These are phyloP conservation scores for Clarireedia monteithiana DNA, from an alignment of 2,329 filamentous ascomycete species.

Conservation along the genomic window DNA sequence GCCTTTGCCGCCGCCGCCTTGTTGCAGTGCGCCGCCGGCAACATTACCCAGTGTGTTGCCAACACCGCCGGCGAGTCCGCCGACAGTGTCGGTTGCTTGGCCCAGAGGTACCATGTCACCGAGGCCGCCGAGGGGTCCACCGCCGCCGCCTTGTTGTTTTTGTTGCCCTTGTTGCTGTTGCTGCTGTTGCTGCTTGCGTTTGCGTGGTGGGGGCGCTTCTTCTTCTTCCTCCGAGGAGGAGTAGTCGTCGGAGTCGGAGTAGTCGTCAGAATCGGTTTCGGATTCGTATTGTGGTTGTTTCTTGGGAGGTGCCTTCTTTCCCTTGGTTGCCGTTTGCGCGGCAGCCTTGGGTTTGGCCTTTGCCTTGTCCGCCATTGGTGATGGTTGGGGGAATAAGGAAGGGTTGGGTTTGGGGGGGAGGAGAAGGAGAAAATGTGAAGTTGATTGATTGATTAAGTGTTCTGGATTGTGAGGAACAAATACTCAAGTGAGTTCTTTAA, in stretches of 20 bases:
- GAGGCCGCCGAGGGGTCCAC: conserved; percentile 1
- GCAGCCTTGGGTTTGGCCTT: conserved; percentile 4
- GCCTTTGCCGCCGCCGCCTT: conserved; percentile 12
- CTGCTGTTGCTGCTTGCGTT: conserved; percentile 4
- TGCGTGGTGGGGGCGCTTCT: conserved; percentile 5
- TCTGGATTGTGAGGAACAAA: neutral
- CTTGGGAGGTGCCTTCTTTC: conserved; percentile 5
- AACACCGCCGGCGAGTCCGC: conserved; percentile 1
- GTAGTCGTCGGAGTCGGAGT: conserved; percentile 5
- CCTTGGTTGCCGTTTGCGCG: conserved; percentile 2
- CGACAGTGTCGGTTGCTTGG: conserved; percentile 2
- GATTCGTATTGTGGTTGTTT: neutral
- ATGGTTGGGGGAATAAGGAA: neutral
- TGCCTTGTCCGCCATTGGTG: neutral
- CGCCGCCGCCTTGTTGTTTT: conserved; percentile 1
- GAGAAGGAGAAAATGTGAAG: neutral
- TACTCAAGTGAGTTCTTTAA: conserved; percentile 5
- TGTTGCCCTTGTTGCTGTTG: conserved; percentile 1
- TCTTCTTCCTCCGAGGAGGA: conserved; percentile 5
- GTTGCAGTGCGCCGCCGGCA: neutral
- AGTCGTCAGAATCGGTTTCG: neutral
- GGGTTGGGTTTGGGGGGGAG: neutral
- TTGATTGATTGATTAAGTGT: neutral
- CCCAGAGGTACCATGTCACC: conserved; percentile 7
- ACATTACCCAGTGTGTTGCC: conserved; percentile 6